phyloP scores from a whole-genome alignment of 371 early-diverging fungal genomes.

The Rhizopus microsporus region DNA sequence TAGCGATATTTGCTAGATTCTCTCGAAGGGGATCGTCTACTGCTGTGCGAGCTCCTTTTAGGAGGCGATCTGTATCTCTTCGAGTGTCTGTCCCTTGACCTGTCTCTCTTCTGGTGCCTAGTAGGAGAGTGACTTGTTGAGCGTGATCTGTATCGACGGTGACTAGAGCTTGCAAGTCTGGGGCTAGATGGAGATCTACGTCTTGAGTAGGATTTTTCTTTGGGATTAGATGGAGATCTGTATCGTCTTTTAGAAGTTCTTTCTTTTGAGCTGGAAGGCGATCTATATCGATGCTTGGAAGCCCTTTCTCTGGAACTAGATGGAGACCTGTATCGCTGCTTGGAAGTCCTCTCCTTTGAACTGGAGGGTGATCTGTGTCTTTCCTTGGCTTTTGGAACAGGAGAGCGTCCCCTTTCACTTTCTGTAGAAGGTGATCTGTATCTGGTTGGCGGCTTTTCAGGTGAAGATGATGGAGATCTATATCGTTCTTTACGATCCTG shows the following conservation, averaged over 20 bases:
- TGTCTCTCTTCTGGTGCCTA: not conserved
- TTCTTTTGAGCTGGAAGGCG: constrained; percentile 7
- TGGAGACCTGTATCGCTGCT: constrained; percentile 14
- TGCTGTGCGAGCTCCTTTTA: not conserved
- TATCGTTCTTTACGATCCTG: constrained; percentile 11
- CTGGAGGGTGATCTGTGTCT: constrained; percentile 15
- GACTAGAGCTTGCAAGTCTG: no score
- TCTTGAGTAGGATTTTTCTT: not conserved
- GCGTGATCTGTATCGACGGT: not conserved
- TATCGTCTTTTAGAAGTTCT: constrained; percentile 3
- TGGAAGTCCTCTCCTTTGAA: not conserved
- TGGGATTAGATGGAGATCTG: constrained; percentile 8
- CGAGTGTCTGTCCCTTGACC: not conserved
- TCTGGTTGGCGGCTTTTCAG: not conserved
- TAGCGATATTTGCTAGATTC: not conserved
- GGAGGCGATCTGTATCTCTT: constrained; percentile 3
- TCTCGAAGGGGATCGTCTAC: constrained; percentile 6
- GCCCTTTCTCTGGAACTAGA: constrained; percentile 3
- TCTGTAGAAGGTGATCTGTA: not conserved
- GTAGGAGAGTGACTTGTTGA: not conserved
- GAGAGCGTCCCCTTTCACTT: not conserved
- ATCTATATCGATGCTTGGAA: constrained; percentile 1
- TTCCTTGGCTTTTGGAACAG: not conserved
- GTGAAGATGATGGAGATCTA: constrained; percentile 12
- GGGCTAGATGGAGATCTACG: not conserved